Base-by-base conservation (phyloP, 2,329 filamentous ascomycete genomes). In the Mycocentrospora acerina region DNA sequence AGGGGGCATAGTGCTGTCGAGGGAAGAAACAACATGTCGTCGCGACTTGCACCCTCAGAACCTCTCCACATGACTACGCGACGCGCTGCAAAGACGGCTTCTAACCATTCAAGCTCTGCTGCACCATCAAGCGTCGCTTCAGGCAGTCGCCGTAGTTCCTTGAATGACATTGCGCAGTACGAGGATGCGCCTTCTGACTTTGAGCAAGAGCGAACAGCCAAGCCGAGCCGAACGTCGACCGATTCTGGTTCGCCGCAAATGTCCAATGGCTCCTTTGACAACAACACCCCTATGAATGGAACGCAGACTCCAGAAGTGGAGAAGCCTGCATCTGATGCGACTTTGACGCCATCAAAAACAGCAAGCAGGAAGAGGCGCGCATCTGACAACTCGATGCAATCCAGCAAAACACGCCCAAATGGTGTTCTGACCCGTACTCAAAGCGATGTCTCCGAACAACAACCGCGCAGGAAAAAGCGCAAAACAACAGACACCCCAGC, bases 51-150 rank as follows among this genome's bases (percentile, higher is more conserved):
- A 59, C 71, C 71, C 48, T 71, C 71, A 43, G 65, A 69, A 59
- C 70, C 71, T 36, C 62, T 73, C 55, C 71, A 73, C 59, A 76
- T 76, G 72, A 74, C 68, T 40, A 75, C 71, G 34, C 67, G 72
- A 40, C 64, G 64, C 53, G 66, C 66, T 59, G 62, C 64, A 54
- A 66, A 64, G 46, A 62, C 59, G 43, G 62, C 59, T 35, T 68
- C 66, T 35, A 61, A 59, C 42, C 58, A 60, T 39, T 59, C 55
- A 35, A 66, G 57, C 47, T 53, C 66, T 24, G 59, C 57, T 42
- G 62, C 58, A 16, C 46, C 58, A 31, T 68, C 66, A 42, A 54
- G 54, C 48, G 55, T 59, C 32, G 62, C 59, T 48, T 60, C 51
- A 27, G 55, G 55, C 52, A 69, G 67, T 40, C 66, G 66, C 39